A percentile compares a stretch with the other conserved stretches of the same genome.
phyloP scores from a whole-genome alignment of 2,329 filamentous ascomycete species.

The Colletotrichum eleusines region DNA sequence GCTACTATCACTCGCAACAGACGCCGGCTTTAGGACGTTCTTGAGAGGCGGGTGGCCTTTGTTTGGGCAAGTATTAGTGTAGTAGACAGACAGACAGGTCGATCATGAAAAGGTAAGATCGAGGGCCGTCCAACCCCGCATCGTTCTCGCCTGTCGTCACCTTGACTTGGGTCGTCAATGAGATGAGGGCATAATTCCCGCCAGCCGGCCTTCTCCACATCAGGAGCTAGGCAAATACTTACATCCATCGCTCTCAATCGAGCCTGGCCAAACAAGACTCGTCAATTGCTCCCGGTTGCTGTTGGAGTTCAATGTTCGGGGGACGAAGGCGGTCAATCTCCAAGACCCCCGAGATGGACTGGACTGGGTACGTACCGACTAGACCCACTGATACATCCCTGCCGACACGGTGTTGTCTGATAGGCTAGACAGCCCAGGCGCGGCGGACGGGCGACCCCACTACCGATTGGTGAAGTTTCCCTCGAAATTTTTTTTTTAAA shows the following conservation, averaged over 20 bases:
- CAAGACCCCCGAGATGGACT: slow-evolving; percentile 1
- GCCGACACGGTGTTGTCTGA: slow-evolving; percentile 36
- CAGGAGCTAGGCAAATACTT: too few relatives aligned
- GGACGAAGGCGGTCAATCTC: slow-evolving; percentile 23
- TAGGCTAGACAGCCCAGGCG: slow-evolving; percentile 23
- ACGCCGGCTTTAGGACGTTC: slow-evolving; percentile 36
- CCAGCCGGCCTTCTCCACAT: slow-evolving; percentile 10
- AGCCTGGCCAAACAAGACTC: not conserved
- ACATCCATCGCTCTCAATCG: not conserved
- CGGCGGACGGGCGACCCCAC: slow-evolving; percentile 40
- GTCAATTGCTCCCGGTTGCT: not conserved
- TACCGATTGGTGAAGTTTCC: slow-evolving; percentile 40
- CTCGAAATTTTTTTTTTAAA: slow-evolving; percentile 41
- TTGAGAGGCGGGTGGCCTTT: slow-evolving; percentile 20
- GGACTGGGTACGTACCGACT: slow-evolving; percentile 7
- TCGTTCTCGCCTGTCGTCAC: slow-evolving; percentile 1
- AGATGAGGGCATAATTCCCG: not conserved
- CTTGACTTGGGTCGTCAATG: not conserved
- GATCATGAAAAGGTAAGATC: too few relatives aligned
- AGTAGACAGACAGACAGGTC: too few relatives aligned
- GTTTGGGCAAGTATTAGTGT: not conserved
- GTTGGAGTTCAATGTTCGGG: not conserved
- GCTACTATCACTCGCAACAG: slow-evolving; percentile 23
- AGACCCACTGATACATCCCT: not conserved
- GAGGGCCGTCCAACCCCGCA: slow-evolving; percentile 21